Conservation (phyloP, 73 alveolate genomes). For the Paramecium primaurelia region DNA sequence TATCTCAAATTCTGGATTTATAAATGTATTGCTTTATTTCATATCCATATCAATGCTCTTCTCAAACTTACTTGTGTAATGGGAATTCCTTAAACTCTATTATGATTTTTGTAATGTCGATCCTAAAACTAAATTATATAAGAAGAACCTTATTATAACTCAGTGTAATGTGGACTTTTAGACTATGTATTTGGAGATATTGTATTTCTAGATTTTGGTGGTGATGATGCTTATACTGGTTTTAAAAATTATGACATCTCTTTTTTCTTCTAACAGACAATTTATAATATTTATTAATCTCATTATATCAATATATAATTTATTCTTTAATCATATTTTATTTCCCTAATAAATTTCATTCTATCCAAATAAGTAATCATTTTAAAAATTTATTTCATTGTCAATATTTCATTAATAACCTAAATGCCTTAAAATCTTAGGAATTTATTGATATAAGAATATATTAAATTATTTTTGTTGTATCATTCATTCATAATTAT, state of each 20-base stretch:
- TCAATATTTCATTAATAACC: too few relatives aligned
- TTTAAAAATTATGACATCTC: neutral
- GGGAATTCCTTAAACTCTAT: neutral
- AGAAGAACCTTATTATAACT: neutral
- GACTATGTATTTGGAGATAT: neutral
- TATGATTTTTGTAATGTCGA: neutral
- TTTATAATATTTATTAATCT: neutral
- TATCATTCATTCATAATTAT: too few relatives aligned
- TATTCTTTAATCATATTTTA: neutral
- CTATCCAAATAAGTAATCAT: neutral
- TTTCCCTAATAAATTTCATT: neutral
- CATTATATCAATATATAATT: neutral
- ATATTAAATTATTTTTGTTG: too few relatives aligned
- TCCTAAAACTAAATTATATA: neutral
- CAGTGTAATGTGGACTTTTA: neutral
- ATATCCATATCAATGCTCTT: conserved; percentile 16
- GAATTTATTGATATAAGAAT: too few relatives aligned
- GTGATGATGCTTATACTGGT: neutral
- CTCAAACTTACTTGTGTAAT: conserved; percentile 27
- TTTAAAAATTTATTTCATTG: too few relatives aligned
- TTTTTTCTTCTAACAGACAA: neutral
- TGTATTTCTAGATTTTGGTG: conserved; percentile 2
- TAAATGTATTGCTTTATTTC: neutral
- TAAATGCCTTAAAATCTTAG: too few relatives aligned
- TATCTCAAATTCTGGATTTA: conserved; percentile 9